phyloP scores from a whole-genome alignment of 2,329 filamentous ascomycete genomes.

The Fusarium oxysporum region DNA sequence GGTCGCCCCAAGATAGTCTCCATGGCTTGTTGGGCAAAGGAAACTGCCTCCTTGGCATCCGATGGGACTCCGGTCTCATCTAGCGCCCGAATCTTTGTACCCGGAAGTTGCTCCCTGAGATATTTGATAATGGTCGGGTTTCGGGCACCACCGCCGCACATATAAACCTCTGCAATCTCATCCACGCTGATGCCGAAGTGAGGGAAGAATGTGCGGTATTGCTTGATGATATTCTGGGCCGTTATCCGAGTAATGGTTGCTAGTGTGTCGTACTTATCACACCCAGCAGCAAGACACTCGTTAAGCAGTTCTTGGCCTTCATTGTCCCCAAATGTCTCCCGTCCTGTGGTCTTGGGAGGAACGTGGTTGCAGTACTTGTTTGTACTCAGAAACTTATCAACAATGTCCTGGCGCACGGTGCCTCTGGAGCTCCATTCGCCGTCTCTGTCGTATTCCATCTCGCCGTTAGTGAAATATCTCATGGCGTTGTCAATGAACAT shows the following conservation, averaged over 20 bases:
- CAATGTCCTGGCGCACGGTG: slow-evolving; percentile 59
- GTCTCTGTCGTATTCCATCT: slow-evolving; percentile 62
- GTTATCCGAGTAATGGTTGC: slow-evolving; percentile 70
- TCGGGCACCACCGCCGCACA: slow-evolving; percentile 12
- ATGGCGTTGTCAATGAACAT: slow-evolving; percentile 67
- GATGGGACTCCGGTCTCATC: slow-evolving; percentile 67
- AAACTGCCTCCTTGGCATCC: slow-evolving; percentile 62
- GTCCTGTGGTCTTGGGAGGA: slow-evolving; percentile 67
- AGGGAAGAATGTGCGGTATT: slow-evolving; percentile 23
- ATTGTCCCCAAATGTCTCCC: slow-evolving; percentile 69
- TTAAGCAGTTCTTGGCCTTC: slow-evolving; percentile 63
- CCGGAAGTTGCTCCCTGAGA: slow-evolving; percentile 6
- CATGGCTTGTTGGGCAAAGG: slow-evolving; percentile 69
- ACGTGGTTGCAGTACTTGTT: slow-evolving; percentile 62
- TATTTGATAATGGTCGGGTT: slow-evolving; percentile 14
- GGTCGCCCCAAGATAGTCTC: slow-evolving; percentile 66
- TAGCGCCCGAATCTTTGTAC: slow-evolving; percentile 59
- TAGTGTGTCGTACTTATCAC: slow-evolving; percentile 61
- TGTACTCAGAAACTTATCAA: slow-evolving; percentile 17
- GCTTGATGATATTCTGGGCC: slow-evolving; percentile 65
- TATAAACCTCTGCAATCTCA: slow-evolving; percentile 1
- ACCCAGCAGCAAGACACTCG: slow-evolving; percentile 51
- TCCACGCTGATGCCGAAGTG: slow-evolving; percentile 4
- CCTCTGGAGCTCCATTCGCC: slow-evolving; percentile 63
- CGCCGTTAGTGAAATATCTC: slow-evolving; percentile 63